Evolutionary conservation across 345 rosid genomes (phyloP).

Genomic region (Eucalyptus lansdowneana): DNA sequence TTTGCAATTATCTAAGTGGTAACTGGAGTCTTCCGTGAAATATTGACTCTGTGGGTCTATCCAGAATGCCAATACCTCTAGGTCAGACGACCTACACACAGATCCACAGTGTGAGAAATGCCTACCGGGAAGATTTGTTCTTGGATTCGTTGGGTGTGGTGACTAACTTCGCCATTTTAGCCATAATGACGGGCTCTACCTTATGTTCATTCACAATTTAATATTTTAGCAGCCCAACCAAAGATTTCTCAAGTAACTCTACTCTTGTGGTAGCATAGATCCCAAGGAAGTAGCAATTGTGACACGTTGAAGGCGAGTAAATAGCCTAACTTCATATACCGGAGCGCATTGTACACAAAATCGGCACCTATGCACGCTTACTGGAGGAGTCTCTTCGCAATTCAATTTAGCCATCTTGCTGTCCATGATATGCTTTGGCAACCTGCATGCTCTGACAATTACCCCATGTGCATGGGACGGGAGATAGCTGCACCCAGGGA

Average conservation of each 20-base stretch:
- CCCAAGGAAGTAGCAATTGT: background rate
- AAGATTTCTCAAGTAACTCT: background rate
- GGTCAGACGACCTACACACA: background rate
- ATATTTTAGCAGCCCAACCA: background rate
- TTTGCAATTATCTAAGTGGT: background rate
- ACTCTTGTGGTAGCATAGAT: background rate
- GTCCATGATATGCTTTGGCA: background rate
- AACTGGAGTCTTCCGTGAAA: background rate
- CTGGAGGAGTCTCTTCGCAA: background rate
- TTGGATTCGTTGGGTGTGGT: background rate
- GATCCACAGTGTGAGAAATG: background rate
- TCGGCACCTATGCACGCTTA: background rate
- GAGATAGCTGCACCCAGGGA: background rate
- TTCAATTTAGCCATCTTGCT: background rate
- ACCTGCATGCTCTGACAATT: background rate
- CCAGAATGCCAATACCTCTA: background rate
- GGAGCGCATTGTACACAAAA: background rate
- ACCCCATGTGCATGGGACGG: background rate
- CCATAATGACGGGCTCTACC: background rate
- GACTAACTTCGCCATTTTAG: background rate
- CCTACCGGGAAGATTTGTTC: background rate
- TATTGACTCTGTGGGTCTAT: background rate
- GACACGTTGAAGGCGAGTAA: background rate
- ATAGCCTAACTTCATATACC: background rate
- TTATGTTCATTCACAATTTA: background rate